Evolutionary conservation across 2,329 filamentous ascomycete species (phyloP).

Genomic region (Orbilia blumenaviensis): DNA sequence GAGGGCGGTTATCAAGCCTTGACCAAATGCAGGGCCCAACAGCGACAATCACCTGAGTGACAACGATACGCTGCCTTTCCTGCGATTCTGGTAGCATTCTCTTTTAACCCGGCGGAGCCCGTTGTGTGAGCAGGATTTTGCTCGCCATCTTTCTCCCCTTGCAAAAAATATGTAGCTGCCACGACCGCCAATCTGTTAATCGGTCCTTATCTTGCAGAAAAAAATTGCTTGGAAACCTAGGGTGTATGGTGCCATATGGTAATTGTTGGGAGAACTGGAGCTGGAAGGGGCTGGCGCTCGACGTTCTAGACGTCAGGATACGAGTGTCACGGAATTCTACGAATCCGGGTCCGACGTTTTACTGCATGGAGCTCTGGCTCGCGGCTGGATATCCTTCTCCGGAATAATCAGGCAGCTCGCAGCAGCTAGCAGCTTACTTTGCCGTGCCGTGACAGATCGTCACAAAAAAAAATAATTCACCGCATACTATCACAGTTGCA

Average conservation of each 20-base stretch:
- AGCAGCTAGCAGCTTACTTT: conserved; percentile 6
- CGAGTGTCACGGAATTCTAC: conserved; percentile 33
- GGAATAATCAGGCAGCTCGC: conserved; percentile 3
- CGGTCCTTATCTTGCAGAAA: conserved; percentile 42
- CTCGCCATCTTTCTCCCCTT: neutral
- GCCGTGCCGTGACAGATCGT: conserved; percentile 5
- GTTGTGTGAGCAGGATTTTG: neutral
- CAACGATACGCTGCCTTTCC: conserved; percentile 7
- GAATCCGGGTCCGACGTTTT: conserved; percentile 27
- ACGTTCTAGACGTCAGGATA: conserved; percentile 37
- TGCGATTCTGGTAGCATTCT: conserved; percentile 9
- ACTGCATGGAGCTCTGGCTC: conserved; percentile 21
- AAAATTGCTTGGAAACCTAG: neutral
- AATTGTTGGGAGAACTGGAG: conserved; percentile 2
- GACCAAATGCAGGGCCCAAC: conserved; percentile 33
- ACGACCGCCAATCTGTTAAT: conserved; percentile 20
- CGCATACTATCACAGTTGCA: conserved; percentile 13
- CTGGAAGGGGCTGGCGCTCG: conserved; percentile 12
- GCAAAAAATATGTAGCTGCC: conserved; percentile 15
- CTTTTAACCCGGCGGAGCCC: conserved; percentile 36
- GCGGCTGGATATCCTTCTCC: conserved; percentile 17
- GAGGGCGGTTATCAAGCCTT: conserved; percentile 28
- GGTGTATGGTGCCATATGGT: conserved; percentile 23
- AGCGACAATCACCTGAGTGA: conserved; percentile 49
- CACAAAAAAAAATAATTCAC: conserved; percentile 13